Percentiles rank a stretch among this genome's conserved stretches.
phyloP scores from a whole-genome alignment of 441 rosid genomes.

The Croton laevigatus region DNA sequence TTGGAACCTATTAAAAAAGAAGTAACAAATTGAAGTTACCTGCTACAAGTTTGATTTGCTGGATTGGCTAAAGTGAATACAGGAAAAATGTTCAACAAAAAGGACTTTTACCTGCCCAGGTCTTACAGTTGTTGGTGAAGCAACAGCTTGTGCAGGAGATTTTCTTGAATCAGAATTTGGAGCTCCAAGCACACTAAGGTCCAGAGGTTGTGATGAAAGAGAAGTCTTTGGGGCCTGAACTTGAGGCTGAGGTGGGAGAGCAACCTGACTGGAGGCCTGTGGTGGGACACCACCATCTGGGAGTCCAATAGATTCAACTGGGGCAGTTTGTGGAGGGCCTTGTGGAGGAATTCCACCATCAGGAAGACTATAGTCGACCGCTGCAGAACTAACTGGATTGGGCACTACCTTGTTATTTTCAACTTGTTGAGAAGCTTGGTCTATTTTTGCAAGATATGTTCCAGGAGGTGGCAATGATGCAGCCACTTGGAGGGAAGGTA shows the following conservation, averaged over 20 bases:
- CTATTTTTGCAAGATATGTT: conserved; percentile 70
- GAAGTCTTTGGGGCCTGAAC: conserved; percentile 46
- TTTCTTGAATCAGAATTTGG: conserved; percentile 68
- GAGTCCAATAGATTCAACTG: conserved; percentile 59
- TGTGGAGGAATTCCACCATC: conserved; percentile 82
- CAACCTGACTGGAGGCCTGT: conserved; percentile 47
- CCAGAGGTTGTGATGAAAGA: conserved; percentile 75
- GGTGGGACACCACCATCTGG: conserved; percentile 92
- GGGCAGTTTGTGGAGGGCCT: conserved; percentile 44
- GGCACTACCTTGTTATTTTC: conserved; percentile 38
- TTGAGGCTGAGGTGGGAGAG: conserved; percentile 38
- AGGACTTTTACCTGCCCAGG: conserved; percentile 83
- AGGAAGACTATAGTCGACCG: conserved; percentile 61
- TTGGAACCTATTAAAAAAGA: conserved; percentile 65
- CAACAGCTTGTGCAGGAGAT: conserved; percentile 44
- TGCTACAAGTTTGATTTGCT: background rate
- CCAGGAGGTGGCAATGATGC: conserved; percentile 88
- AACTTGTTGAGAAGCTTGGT: conserved; percentile 54
- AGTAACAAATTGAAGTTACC: conserved; percentile 10
- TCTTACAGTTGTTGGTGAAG: conserved; percentile 68
- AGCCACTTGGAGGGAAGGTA: conserved; percentile 85
- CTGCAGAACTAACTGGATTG: conserved; percentile 39
- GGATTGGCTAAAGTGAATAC: background rate
- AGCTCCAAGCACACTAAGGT: conserved; percentile 89
- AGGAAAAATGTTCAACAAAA: background rate